A percentile compares a stretch with the other conserved stretches of the same genome.
phyloP scores from a whole-genome alignment of 2,329 filamentous ascomycete species.

The Ophiostoma fasciatum region DNA sequence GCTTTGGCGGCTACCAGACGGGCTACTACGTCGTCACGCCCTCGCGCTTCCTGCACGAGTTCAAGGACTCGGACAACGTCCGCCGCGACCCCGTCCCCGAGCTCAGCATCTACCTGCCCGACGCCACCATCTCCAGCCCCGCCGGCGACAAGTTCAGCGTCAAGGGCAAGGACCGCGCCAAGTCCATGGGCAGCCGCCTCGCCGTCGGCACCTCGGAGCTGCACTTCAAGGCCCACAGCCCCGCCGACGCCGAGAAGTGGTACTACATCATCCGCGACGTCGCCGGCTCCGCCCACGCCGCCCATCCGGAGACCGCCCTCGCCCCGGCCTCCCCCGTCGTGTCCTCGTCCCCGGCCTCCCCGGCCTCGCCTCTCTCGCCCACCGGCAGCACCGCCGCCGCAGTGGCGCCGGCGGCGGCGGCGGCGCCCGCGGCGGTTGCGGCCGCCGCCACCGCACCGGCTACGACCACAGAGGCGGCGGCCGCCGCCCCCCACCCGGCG shows the following conservation, averaged over 20 bases:
- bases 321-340: conserved; percentile 19
- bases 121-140: conserved; percentile 60
- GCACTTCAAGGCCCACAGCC: conserved; percentile 72
- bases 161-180: conserved; percentile 85
- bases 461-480: not conserved
- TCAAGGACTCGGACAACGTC: conserved; percentile 73
- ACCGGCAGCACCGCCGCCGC: conserved; percentile 4
- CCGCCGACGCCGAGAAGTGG: conserved; percentile 74
- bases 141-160: conserved; percentile 79
- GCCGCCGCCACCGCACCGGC: not conserved
- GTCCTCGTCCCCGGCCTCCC: no score
- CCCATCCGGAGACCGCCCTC: conserved; percentile 18
- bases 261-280: conserved; percentile 54
- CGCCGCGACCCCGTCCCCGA: conserved; percentile 67
- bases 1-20: conserved; percentile 60
- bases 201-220: conserved; percentile 65
- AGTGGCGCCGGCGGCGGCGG: not conserved
- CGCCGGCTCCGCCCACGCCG: conserved; percentile 34
- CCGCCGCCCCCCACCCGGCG: conserved; percentile 18
- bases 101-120: conserved; percentile 79
- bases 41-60: conserved; percentile 83
- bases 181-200: conserved; percentile 67
- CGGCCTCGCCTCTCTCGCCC: conserved; percentile 16
- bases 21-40: conserved; percentile 86
- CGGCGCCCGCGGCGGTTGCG: not conserved